phyloP scores from a whole-genome alignment of 148 eudicot species.

The Arctostaphylos glauca region DNA sequence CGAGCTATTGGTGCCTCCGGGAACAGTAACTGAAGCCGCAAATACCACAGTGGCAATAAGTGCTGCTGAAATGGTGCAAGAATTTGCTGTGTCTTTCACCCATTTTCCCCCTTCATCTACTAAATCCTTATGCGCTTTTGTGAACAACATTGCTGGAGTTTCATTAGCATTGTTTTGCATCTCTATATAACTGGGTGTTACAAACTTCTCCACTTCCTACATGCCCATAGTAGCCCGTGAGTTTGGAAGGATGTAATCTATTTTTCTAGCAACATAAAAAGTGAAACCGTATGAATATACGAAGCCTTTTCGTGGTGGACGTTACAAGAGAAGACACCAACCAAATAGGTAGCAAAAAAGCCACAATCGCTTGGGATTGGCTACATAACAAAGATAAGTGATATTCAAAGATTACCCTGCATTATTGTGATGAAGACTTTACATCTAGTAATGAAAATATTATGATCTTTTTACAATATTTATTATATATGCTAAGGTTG shows the following conservation, averaged over 20 bases:
- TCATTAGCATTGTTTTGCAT: not conserved
- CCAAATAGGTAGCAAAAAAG: too few species aligned
- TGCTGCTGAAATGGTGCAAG: not conserved
- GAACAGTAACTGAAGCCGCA: not conserved
- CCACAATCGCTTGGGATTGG: too few species aligned
- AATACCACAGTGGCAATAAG: not conserved
- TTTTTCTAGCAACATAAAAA: not conserved
- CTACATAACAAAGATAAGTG: too few species aligned
- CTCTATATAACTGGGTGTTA: not conserved
- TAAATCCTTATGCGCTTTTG: not conserved
- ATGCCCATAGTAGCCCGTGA: not conserved
- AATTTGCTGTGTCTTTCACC: conserved; percentile 12
- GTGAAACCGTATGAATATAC: not conserved
- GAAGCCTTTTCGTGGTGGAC: too few species aligned
- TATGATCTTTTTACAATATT: too few species aligned
- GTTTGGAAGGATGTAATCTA: not conserved
- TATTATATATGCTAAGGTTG: too few species aligned
- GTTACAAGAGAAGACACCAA: too few species aligned
- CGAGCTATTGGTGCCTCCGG: not conserved
- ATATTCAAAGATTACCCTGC: too few species aligned
- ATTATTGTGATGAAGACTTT: too few species aligned
- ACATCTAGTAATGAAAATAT: too few species aligned
- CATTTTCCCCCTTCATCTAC: not conserved
- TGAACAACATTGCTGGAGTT: conserved; percentile 7
- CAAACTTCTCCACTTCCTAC: not conserved